A percentile compares a stretch with the other conserved stretches of the same genome.
Conservation (phyloP, 2,329 filamentous ascomycete species). For the Zasmidium cellare region DNA sequence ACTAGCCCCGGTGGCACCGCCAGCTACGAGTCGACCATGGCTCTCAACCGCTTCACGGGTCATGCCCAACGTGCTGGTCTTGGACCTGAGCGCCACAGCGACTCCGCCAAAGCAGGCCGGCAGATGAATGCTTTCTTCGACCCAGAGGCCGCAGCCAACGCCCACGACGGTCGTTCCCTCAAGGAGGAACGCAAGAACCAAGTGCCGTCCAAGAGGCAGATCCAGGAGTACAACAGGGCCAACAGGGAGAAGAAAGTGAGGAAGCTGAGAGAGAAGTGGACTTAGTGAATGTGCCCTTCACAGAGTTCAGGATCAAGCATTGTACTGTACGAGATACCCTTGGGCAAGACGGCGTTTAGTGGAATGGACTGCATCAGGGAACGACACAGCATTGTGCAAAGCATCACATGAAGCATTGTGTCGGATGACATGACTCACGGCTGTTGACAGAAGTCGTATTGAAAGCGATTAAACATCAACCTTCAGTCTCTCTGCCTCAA, state of each 20-base stretch:
- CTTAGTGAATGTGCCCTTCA: no score
- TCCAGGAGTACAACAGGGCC: conserved; percentile 92
- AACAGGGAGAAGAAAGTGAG: conserved; percentile 87
- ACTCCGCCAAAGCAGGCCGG: conserved; percentile 81
- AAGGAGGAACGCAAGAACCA: conserved; percentile 87
- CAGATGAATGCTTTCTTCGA: conserved; percentile 97
- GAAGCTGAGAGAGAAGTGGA: no score
- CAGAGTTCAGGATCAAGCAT: no score
- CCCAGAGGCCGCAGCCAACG: conserved; percentile 86
- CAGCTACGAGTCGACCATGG: conserved; percentile 65
- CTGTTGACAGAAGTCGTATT: no score
- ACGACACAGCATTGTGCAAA: no score
- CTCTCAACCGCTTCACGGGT: conserved; percentile 92
- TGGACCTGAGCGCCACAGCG: conserved; percentile 74
- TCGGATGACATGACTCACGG: no score
- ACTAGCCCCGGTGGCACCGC: conserved; percentile 23
- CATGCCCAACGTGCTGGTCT: conserved; percentile 70
- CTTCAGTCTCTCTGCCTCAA: no score
- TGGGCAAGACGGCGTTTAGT: no score
- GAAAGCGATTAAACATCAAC: no score
- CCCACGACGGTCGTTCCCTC: conserved; percentile 84
- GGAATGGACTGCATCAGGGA: no score
- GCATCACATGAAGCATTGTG: no score
- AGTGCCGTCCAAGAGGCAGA: conserved; percentile 79
- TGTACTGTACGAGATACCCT: no score